These are phyloP conservation scores for Diplodia mutila DNA, from an alignment of 2,329 filamentous ascomycete genomes.

Conservation along the genomic window DNA sequence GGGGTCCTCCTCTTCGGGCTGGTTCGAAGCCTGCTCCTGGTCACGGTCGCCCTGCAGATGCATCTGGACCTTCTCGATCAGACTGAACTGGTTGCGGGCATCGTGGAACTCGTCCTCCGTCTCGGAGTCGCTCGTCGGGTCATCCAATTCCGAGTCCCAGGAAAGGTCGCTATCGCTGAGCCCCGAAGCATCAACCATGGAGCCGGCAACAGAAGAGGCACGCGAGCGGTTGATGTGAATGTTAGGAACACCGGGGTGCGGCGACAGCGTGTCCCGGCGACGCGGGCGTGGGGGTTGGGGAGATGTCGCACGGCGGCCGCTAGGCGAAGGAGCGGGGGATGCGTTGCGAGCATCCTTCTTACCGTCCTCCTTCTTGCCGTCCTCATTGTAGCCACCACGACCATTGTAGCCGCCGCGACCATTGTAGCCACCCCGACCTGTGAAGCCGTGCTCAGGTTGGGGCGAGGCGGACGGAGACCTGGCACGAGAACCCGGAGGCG, in stretches of 20 bases:
- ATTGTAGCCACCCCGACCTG: constrained; percentile 38
- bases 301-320: constrained; percentile 32
- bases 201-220: constrained; percentile 30
- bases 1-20: constrained; percentile 35
- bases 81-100: neutral
- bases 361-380: constrained; percentile 32
- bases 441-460: constrained; percentile 22
- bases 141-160: constrained; percentile 48
- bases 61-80: constrained; percentile 8
- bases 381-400: constrained; percentile 38
- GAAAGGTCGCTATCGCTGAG: constrained; percentile 39
- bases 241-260: constrained; percentile 40
- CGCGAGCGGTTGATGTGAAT: constrained; percentile 39
- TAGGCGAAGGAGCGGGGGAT: constrained; percentile 31
- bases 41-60: neutral
- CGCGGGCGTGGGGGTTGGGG: constrained; percentile 33
- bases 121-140: constrained; percentile 35
- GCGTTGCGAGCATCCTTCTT: constrained; percentile 39
- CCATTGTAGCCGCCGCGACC: constrained; percentile 39
- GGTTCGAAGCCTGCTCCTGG: neutral
- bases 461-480: constrained; percentile 17
- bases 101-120: constrained; percentile 7
- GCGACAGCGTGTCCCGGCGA: constrained; percentile 44
- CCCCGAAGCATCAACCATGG: constrained; percentile 33
- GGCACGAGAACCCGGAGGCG: neutral